Evolutionary conservation across 1,139 yeast genomes (phyloP).

Genomic region (Geotrichum candidum): DNA sequence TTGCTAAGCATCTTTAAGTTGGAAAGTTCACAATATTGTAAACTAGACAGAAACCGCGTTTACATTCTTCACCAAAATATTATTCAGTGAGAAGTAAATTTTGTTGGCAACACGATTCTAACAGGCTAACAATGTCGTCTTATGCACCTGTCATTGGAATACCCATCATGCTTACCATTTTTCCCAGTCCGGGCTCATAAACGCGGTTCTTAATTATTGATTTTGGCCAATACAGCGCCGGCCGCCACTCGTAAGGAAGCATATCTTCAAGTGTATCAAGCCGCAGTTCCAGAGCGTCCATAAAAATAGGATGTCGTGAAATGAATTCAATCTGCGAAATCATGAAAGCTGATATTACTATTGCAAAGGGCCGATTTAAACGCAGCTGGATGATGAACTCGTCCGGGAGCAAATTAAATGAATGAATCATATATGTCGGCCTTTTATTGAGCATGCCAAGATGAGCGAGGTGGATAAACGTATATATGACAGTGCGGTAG

Average conservation of each 20-base stretch:
- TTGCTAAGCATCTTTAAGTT: background rate
- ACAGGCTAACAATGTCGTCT: background rate
- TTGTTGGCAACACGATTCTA: too few species aligned
- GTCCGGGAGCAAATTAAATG: slow-evolving; percentile 10
- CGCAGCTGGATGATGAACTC: slow-evolving; percentile 7
- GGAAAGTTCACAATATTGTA: background rate
- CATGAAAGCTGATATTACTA: slow-evolving; percentile 5
- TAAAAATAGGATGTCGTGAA: slow-evolving; percentile 4
- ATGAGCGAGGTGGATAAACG: slow-evolving; percentile 8
- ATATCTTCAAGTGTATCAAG: background rate
- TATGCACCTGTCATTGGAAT: background rate
- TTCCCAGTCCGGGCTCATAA: slow-evolving; percentile 4
- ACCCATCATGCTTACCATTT: slow-evolving; percentile 1
- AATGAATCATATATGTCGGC: slow-evolving; percentile 3
- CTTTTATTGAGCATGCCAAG: background rate
- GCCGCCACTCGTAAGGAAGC: slow-evolving; percentile 5
- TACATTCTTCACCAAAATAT: background rate
- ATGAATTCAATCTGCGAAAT: slow-evolving; percentile 11
- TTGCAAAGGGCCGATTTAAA: slow-evolving; percentile 8
- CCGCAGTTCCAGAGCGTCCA: slow-evolving; percentile 2
- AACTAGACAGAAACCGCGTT: background rate
- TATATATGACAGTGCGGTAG: slow-evolving; percentile 7
- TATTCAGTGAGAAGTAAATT: too few species aligned
- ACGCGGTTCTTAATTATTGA: slow-evolving; percentile 1
- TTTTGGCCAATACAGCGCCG: slow-evolving; percentile 13